Evolutionary conservation across 2,329 filamentous ascomycete genomes (phyloP).

Genomic region (Exophiala lecanii-corni): DNA sequence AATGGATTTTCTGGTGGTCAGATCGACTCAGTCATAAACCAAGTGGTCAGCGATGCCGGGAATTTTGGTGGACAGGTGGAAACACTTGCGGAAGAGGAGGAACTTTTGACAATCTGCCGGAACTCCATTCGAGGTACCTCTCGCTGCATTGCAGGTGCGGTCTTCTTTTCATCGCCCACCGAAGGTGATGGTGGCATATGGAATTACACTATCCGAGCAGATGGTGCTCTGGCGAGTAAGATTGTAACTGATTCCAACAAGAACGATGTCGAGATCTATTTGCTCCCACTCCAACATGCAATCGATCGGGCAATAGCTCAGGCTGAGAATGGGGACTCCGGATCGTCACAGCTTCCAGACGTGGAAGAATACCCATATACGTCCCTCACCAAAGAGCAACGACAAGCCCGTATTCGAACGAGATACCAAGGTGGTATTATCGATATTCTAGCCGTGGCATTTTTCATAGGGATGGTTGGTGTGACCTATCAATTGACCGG

Average conservation of each 20-base stretch:
- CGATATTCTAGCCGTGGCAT: constrained; percentile 70
- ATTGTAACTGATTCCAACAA: constrained; percentile 60
- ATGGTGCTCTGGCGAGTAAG: constrained; percentile 62
- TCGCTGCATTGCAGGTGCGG: constrained; percentile 66
- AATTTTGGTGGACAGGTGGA: constrained; percentile 53
- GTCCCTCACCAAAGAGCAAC: constrained; percentile 62
- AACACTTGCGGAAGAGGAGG: constrained; percentile 51
- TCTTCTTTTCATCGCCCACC: constrained; percentile 69
- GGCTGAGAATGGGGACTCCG: constrained; percentile 41
- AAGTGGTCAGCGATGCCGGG: constrained; percentile 55
- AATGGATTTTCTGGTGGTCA: constrained; percentile 64
- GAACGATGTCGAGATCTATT: constrained; percentile 74
- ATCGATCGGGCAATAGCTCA: constrained; percentile 65
- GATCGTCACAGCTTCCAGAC: constrained; percentile 38
- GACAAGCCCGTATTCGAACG: constrained; percentile 59
- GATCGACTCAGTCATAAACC: constrained; percentile 66
- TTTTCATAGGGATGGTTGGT: constrained; percentile 74
- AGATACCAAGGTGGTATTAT: constrained; percentile 70
- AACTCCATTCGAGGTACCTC: constrained; percentile 63
- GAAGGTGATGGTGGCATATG: constrained; percentile 65
- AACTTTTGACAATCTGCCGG: constrained; percentile 59
- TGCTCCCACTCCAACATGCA: constrained; percentile 72
- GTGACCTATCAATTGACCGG: constrained; percentile 84
- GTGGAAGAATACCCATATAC: constrained; percentile 71
- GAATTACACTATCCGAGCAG: constrained; percentile 82